Evolutionary conservation across 768 basidiomycete genomes (phyloP).

Genomic region (Rhodotorula paludigena): DNA sequence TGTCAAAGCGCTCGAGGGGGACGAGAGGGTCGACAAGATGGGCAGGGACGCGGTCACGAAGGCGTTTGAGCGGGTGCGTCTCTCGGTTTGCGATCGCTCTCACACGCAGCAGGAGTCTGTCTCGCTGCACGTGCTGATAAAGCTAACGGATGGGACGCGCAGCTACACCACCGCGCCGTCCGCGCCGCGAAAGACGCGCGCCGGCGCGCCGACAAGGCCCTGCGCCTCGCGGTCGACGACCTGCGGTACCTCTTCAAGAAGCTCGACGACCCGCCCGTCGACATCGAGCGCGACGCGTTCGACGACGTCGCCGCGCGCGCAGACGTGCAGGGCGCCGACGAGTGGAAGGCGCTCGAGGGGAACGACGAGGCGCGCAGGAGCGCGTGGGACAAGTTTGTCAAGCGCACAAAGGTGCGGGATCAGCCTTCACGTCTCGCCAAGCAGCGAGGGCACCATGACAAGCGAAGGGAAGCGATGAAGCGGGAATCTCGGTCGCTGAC

Average conservation of each 20-base stretch:
- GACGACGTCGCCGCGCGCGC: constrained; percentile 57
- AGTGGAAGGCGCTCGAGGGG: constrained; percentile 80
- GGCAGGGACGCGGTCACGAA: constrained; percentile 55
- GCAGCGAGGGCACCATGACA: too few relatives aligned
- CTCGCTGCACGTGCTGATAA: too few relatives aligned
- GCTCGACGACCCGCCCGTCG: constrained; percentile 69
- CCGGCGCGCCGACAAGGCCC: constrained; percentile 69
- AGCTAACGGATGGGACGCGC: too few relatives aligned
- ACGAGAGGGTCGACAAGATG: constrained; percentile 55
- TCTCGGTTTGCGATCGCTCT: constrained; percentile 5
- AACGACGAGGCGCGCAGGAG: constrained; percentile 69
- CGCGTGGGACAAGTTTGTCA: constrained; percentile 82
- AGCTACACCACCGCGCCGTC: constrained; percentile 68
- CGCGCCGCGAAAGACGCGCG: constrained; percentile 79
- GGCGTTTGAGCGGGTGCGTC: constrained; percentile 60
- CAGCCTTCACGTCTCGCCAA: too few relatives aligned
- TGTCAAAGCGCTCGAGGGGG: constrained; percentile 56
- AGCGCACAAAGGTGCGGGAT: constrained; percentile 81
- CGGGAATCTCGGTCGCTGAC: not conserved
- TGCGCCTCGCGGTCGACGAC: constrained; percentile 87
- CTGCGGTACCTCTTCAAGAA: constrained; percentile 92
- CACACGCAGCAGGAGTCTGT: too few relatives aligned
- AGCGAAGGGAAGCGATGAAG: too few relatives aligned
- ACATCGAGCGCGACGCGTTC: constrained; percentile 54
- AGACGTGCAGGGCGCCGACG: constrained; percentile 71